Conservation (phyloP, 2,329 filamentous ascomycete genomes). For the Mariannaea sp. region DNA sequence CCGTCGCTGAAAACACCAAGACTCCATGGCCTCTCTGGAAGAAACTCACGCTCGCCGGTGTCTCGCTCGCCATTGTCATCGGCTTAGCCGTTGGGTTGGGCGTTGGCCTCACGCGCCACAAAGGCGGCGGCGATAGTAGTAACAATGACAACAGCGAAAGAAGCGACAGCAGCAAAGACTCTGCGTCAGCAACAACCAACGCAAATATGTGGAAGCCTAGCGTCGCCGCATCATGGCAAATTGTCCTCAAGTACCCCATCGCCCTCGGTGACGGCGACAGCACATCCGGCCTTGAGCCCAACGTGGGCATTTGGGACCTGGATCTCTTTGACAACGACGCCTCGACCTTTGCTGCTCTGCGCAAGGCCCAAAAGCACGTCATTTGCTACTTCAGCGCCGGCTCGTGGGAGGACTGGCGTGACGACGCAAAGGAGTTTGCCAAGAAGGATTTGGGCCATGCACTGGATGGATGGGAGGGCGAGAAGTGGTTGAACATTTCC, state of each 20-base stretch:
- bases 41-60: slow-evolving; percentile 37
- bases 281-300: slow-evolving; percentile 38
- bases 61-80: slow-evolving; percentile 40
- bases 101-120: slow-evolving; percentile 53
- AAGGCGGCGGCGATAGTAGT: slow-evolving; percentile 33
- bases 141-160: slow-evolving; percentile 23
- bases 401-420: slow-evolving; percentile 67
- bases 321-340: slow-evolving; percentile 60
- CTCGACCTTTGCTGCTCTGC: slow-evolving; percentile 57
- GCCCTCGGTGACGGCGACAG: slow-evolving; percentile 48
- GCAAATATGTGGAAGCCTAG: slow-evolving; percentile 55
- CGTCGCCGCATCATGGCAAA: slow-evolving; percentile 63
- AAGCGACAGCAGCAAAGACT: slow-evolving; percentile 26
- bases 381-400: slow-evolving; percentile 80
- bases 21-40: slow-evolving; percentile 39
- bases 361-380: slow-evolving; percentile 61
- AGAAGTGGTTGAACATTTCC: slow-evolving; percentile 68
- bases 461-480: slow-evolving; percentile 67
- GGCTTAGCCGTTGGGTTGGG: slow-evolving; percentile 60
- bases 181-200: slow-evolving; percentile 32
- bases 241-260: slow-evolving; percentile 56
- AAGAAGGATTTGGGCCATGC: slow-evolving; percentile 60
- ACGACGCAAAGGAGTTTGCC: slow-evolving; percentile 61
- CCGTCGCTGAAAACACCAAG: slow-evolving; percentile 13
- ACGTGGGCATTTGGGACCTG: slow-evolving; percentile 57